Percentiles rank a stretch among this genome's conserved stretches.
Evolutionary conservation across 2,329 filamentous ascomycete genomes (phyloP).

Genomic region (Cadophora sp.): DNA sequence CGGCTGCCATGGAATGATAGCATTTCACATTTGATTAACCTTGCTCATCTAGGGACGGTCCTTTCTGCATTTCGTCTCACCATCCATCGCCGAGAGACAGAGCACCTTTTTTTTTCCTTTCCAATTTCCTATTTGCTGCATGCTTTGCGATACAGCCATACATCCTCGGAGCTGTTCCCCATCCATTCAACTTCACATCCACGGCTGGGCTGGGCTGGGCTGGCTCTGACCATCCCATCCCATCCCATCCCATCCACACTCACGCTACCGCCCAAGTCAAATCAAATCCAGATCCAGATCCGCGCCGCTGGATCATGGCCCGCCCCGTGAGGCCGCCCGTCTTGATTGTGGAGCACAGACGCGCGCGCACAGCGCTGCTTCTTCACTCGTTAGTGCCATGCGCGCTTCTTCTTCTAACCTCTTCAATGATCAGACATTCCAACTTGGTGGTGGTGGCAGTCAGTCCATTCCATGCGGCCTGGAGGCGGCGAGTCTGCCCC

Average conservation of each 20-base stretch:
- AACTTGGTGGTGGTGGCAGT: background rate
- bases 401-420: constrained; percentile 17
- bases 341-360: constrained; percentile 11
- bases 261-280: background rate
- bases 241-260: too few species aligned
- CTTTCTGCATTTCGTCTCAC: constrained; percentile 1
- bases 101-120: background rate
- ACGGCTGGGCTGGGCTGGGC: background rate
- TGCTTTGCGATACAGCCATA: background rate
- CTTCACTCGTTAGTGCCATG: constrained; percentile 10
- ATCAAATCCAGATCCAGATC: constrained; percentile 12
- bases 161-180: background rate
- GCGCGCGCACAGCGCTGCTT: background rate
- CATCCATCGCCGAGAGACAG: background rate
- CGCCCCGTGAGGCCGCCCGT: constrained; percentile 10
- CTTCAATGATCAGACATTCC: background rate
- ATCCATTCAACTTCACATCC: background rate
- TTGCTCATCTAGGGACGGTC: constrained; percentile 10
- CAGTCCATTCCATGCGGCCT: background rate
- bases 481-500: constrained; percentile 7
- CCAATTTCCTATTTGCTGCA: background rate
- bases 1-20: background rate
- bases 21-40: background rate
- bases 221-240: background rate
- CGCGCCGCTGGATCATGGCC: constrained; percentile 12